Evolutionary conservation across 176 grass and related monocot species (phyloP).

Genomic region (Avena atlantica): DNA sequence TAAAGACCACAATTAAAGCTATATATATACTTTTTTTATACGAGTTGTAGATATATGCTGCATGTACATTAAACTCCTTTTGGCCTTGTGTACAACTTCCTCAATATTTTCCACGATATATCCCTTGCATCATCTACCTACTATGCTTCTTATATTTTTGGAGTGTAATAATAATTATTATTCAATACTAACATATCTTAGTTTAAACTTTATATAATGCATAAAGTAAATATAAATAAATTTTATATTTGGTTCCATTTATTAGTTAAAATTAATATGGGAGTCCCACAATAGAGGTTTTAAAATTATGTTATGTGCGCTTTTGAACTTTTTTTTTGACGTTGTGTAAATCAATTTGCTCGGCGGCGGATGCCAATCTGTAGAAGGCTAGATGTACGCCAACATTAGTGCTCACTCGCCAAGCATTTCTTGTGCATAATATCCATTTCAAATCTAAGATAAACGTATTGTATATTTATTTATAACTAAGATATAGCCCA

Average conservation of each 20-base stretch:
- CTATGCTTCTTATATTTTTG: too few relatives aligned
- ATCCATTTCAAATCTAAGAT: neutral
- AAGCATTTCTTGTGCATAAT: neutral
- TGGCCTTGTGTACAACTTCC: too few relatives aligned
- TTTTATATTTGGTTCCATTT: neutral
- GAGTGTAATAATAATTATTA: too few relatives aligned
- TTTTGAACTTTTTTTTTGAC: neutral
- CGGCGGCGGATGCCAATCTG: neutral
- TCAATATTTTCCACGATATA: too few relatives aligned
- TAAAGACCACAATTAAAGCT: too few relatives aligned
- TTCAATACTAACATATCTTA: too few relatives aligned
- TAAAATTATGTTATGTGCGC: neutral
- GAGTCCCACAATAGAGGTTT: neutral
- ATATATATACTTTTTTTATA: too few relatives aligned
- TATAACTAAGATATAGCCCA: neutral
- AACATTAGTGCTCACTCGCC: neutral
- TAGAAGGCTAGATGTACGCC: neutral
- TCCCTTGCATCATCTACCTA: too few relatives aligned
- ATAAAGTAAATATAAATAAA: neutral
- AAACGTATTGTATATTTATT: neutral
- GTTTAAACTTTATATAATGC: too few relatives aligned
- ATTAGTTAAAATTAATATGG: neutral
- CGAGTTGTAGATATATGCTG: too few relatives aligned
- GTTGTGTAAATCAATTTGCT: neutral
- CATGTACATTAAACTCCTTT: too few relatives aligned